These are phyloP conservation scores for Colletotrichum zoysiae DNA, from an alignment of 2,329 filamentous ascomycete genomes.

Conservation along the genomic window DNA sequence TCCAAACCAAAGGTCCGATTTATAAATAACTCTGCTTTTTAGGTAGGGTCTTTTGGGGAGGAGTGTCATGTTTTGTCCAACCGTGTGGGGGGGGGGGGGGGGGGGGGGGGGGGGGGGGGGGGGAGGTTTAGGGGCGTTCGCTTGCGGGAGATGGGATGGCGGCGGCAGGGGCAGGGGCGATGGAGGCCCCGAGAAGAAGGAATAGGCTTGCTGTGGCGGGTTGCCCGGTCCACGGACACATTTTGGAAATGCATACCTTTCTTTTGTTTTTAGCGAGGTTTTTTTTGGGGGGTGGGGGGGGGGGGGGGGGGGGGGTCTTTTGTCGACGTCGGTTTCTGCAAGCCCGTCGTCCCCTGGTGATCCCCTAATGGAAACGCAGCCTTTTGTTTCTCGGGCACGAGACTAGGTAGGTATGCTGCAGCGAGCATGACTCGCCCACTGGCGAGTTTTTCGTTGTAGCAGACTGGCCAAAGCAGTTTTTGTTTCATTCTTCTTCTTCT, in stretches of 20 bases:
- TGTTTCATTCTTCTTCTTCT: not conserved
- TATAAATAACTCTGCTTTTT: slow-evolving; percentile 14
- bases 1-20: not conserved
- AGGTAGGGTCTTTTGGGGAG: slow-evolving; percentile 1
- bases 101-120: no score
- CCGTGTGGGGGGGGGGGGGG: no score
- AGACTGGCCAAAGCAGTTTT: not conserved
- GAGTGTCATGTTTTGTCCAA: not conserved
- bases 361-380: not conserved
- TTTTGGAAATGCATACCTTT: slow-evolving; percentile 23
- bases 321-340: not conserved
- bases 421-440: not conserved
- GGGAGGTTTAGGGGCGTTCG: no score
- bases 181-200: no score
- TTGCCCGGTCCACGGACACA: not conserved
- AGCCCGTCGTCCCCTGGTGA: not conserved
- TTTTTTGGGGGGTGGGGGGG: no score
- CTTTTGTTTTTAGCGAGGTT: not conserved
- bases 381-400: not conserved
- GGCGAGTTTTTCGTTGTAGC: not conserved
- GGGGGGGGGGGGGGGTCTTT: not conserved
- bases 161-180: no score
- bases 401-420: not conserved
- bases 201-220: slow-evolving; percentile 48
- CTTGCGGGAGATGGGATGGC: no score